phyloP scores from a whole-genome alignment of 164 flowering plant species.

The Magnolia officinalis region DNA sequence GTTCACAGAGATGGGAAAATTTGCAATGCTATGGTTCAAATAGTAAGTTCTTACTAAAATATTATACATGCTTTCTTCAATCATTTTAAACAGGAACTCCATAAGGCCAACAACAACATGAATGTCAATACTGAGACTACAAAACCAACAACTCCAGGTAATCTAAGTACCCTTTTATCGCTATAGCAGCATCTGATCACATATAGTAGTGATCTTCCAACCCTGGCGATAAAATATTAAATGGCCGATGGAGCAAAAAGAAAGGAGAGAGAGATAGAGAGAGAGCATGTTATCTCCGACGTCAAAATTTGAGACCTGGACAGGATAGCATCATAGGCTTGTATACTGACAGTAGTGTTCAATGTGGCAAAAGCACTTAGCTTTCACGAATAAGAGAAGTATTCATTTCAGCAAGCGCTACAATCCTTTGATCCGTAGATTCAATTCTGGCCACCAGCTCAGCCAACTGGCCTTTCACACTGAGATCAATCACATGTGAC shows the following conservation, averaged over 20 bases:
- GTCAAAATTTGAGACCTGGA: conserved; percentile 6
- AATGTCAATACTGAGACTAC: neutral
- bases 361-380: neutral
- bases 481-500: conserved; percentile 19
- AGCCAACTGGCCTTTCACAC: conserved; percentile 22
- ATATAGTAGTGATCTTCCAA: neutral
- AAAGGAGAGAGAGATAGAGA: neutral
- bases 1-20: no score
- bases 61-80: neutral
- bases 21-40: no score
- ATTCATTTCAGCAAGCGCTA: neutral
- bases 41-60: no score
- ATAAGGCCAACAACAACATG: neutral
- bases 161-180: neutral
- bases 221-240: neutral
- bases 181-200: neutral
- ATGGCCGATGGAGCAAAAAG: neutral
- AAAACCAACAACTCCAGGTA: neutral
- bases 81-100: neutral
- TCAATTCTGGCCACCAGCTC: conserved; percentile 18
- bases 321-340: neutral
- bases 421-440: conserved; percentile 16
- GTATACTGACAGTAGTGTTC: neutral
- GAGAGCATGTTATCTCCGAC: neutral
- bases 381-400: neutral